A percentile compares a stretch with the other conserved stretches of the same genome.
These are phyloP conservation scores for Neostapfia colusana DNA, from an alignment of 176 grass and related monocot species.

Conservation along the genomic window DNA sequence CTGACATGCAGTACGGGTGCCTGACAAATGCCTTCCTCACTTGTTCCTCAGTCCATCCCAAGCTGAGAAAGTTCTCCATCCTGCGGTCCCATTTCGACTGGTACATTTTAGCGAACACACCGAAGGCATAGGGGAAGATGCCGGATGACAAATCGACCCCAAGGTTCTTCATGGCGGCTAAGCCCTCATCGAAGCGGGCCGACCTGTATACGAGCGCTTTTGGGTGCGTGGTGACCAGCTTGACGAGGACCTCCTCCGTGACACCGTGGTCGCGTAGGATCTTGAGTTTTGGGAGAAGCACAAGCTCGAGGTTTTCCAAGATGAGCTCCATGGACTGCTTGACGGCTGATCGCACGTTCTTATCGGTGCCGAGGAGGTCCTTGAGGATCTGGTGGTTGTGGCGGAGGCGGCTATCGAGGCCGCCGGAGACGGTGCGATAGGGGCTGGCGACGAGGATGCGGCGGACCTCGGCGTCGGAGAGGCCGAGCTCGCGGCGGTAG, in stretches of 20 bases:
- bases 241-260: slow-evolving; percentile 30
- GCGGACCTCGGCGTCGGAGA: slow-evolving; percentile 24
- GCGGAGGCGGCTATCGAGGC: slow-evolving; percentile 33
- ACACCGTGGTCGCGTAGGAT: slow-evolving; percentile 32
- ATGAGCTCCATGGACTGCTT: slow-evolving; percentile 29
- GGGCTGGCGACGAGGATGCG: slow-evolving; percentile 25
- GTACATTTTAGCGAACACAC: slow-evolving; percentile 17
- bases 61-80: slow-evolving; percentile 45
- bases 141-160: slow-evolving; percentile 35
- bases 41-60: slow-evolving; percentile 61
- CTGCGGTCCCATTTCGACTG: slow-evolving; percentile 36
- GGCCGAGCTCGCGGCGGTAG: slow-evolving; percentile 44
- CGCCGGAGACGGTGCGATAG: slow-evolving; percentile 21
- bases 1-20: slow-evolving; percentile 56
- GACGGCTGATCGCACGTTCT: slow-evolving; percentile 32
- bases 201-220: slow-evolving; percentile 16
- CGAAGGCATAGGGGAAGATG: slow-evolving; percentile 47
- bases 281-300: slow-evolving; percentile 51
- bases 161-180: slow-evolving; percentile 36
- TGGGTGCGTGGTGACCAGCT: slow-evolving; percentile 32
- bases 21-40: slow-evolving; percentile 43
- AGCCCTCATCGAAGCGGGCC: slow-evolving; percentile 13
- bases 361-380: slow-evolving; percentile 29
- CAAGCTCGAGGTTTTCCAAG: slow-evolving; percentile 15
- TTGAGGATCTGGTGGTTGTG: slow-evolving; percentile 48